phyloP scores from a whole-genome alignment of 2,329 filamentous ascomycete species.

The Chrysosporium queenslandicum region DNA sequence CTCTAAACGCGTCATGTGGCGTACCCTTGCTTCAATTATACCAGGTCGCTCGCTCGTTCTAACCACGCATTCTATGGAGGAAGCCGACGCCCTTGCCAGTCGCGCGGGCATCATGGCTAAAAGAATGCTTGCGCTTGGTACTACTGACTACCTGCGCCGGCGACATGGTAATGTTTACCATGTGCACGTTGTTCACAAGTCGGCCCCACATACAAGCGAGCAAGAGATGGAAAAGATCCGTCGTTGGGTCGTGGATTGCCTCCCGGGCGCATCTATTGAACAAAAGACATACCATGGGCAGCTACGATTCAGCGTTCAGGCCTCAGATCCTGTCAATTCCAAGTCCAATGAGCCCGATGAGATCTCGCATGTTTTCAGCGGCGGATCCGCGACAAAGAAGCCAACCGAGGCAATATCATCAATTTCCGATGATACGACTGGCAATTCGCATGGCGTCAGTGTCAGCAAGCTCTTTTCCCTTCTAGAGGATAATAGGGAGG shows the following conservation, averaged over 20 bases:
- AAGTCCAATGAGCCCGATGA: constrained; percentile 10
- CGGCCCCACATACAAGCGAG: constrained; percentile 61
- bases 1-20: constrained; percentile 89
- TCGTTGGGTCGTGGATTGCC: constrained; percentile 52
- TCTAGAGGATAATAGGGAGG: constrained; percentile 60
- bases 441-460: constrained; percentile 3
- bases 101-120: constrained; percentile 77
- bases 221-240: constrained; percentile 59
- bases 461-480: constrained; percentile 56
- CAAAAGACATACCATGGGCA: constrained; percentile 74
- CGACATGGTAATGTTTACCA: constrained; percentile 70
- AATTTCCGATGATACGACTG: not conserved
- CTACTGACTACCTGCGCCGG: constrained; percentile 58
- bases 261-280: constrained; percentile 59
- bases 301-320: constrained; percentile 69
- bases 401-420: not conserved
- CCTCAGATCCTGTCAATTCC: not conserved
- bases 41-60: constrained; percentile 72
- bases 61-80: constrained; percentile 92
- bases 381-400: not conserved
- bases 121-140: constrained; percentile 76
- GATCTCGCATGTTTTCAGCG: constrained; percentile 6
- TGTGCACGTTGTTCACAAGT: constrained; percentile 66
- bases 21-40: constrained; percentile 62
- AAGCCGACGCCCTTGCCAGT: constrained; percentile 77